phyloP scores from a whole-genome alignment of 2,329 filamentous ascomycete genomes.

The Colletotrichum australisinense region DNA sequence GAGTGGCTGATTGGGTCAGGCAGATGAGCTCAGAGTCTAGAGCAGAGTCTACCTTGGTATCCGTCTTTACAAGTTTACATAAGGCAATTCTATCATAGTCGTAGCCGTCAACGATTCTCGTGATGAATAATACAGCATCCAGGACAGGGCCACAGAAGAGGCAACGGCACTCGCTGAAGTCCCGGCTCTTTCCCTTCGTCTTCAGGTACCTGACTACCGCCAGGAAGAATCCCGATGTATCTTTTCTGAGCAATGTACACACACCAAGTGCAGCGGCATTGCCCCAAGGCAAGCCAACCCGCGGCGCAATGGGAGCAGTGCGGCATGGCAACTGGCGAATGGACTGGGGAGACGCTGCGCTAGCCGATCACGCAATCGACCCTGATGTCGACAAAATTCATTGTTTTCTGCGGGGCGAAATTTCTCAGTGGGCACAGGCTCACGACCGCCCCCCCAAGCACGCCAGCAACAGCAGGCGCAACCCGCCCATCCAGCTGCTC shows the following conservation, averaged over 20 bases:
- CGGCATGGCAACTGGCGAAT: conserved; percentile 28
- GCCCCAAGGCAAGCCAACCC: conserved; percentile 11
- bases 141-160: not conserved
- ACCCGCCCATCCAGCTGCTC: not conserved
- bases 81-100: not conserved
- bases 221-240: not conserved
- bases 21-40: not conserved
- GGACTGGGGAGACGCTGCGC: conserved; percentile 38
- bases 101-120: not conserved
- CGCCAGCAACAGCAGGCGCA: not conserved
- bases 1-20: not conserved
- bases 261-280: not conserved
- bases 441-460: not conserved
- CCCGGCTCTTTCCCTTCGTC: too few relatives aligned
- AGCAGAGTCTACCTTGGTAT: not conserved
- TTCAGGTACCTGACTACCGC: too few relatives aligned
- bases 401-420: conserved; percentile 35
- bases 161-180: not conserved
- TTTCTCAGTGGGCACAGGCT: conserved; percentile 25
- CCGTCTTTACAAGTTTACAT: not conserved
- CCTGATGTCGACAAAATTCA: conserved; percentile 37
- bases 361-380: conserved; percentile 51
- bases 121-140: not conserved
- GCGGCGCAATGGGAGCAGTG: conserved; percentile 26
- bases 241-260: not conserved